Evolutionary conservation across 2,329 filamentous ascomycete species (phyloP).

Genomic region (Cadophora sp.): DNA sequence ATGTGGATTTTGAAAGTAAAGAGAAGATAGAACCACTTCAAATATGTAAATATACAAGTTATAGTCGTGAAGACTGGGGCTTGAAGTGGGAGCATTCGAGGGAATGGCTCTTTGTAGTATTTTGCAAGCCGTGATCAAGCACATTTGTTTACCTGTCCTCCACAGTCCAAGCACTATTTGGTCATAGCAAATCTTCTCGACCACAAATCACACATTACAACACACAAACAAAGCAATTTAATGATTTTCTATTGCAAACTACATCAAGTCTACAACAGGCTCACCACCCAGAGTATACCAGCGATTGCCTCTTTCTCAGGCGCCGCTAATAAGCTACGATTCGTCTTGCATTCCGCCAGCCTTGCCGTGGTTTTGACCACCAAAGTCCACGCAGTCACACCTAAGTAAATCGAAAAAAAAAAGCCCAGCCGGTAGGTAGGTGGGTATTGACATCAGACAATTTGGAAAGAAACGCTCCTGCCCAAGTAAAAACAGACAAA

Average conservation of each 20-base stretch:
- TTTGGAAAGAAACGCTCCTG: conserved; percentile 3
- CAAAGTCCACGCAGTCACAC: conserved; percentile 16
- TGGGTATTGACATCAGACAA: conserved; percentile 9
- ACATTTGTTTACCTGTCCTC: no score
- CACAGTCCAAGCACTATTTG: not conserved
- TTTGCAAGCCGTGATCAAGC: no score
- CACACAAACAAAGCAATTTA: conserved; percentile 27
- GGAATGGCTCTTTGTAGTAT: no score
- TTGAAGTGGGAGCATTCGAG: no score
- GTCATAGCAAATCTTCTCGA: not conserved
- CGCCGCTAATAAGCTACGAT: not conserved
- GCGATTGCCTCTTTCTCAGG: not conserved
- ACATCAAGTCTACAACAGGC: conserved; percentile 29
- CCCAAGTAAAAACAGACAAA: not conserved
- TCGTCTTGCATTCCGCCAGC: not conserved
- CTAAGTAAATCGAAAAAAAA: conserved; percentile 24
- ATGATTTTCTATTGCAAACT: conserved; percentile 34
- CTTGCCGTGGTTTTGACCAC: not conserved
- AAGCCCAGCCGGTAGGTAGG: conserved; percentile 8
- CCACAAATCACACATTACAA: not conserved
- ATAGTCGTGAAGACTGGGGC: no score
- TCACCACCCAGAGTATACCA: not conserved
- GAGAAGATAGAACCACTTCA: no score
- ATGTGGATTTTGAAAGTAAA: no score
- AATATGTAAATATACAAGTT: no score